Base-by-base conservation (phyloP, 441 rosid species). In the Gossypium laxum region DNA sequence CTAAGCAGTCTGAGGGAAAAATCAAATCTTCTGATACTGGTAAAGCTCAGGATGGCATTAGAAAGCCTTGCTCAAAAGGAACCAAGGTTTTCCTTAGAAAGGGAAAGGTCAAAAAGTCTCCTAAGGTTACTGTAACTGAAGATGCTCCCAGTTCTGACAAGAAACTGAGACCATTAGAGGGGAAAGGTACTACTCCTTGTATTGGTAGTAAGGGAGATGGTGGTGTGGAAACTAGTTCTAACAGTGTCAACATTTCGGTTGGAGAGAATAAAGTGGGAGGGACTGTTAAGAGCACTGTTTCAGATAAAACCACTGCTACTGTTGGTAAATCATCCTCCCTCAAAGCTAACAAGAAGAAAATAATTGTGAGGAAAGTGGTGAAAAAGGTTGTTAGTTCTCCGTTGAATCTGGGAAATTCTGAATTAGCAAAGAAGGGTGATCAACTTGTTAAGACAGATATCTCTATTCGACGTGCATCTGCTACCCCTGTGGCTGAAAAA, bases 261-360 rank as follows among this genome's bases (percentile, higher is more conserved):
- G 76, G 60, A 56, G 72, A 69, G 71, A 57, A 73, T 70, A 70
- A 67, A 73, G 52, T 75, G 74, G 77, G 68, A 67, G 61, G 58
- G 22, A 60, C 81, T 65, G 64, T 50, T 59, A 76, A 73, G 70
- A 70, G 45, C 63, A 12, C 34, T 60, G 59, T 66, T 72, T 70
- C 82, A 52, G 75, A 73, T 71, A 81, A 77, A 78, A 77, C 38
- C 63, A 82, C 81, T 45, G 56, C 76, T 72, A 77, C 32, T 74
- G 66, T 66, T 19, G 79, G 65, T 45, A 83, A 82, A 82, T 59
- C 59, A 51, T 71, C 85, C 71, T 21, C 80, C 1, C 5, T 12
- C 41, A 85, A 85, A 70, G 83, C 70, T 80, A 77, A 61, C 28
- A 87, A 83, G 88, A 91, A 82, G 85, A 89, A 86, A 81, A 86